A percentile compares a stretch with the other conserved stretches of the same genome.
phyloP scores from a whole-genome alignment of 1,284 basidiomycete species.

The Malassezia equina region DNA sequence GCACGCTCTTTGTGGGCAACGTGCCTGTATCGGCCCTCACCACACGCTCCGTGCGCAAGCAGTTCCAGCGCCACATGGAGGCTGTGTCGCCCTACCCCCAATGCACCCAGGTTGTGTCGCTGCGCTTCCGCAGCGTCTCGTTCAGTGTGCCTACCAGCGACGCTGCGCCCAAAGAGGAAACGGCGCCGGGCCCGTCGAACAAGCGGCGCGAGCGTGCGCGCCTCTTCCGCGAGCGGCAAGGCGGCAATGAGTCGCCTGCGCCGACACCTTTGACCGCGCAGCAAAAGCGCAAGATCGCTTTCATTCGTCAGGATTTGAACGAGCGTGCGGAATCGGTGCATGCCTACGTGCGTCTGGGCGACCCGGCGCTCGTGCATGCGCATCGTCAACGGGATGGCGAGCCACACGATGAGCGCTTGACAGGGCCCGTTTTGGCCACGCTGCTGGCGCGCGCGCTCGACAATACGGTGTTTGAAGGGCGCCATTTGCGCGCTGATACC shows the following conservation, averaged over 20 bases:
- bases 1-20: constrained; percentile 91
- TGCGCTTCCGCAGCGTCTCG: constrained; percentile 48
- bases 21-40: constrained; percentile 66
- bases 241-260: constrained; percentile 25
- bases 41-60: constrained; percentile 55
- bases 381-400: neutral
- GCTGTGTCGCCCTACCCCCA: constrained; percentile 32
- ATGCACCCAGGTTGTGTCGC: constrained; percentile 24
- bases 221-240: constrained; percentile 57
- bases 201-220: constrained; percentile 52
- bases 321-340: constrained; percentile 37
- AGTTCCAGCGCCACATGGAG: constrained; percentile 47
- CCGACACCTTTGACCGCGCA: constrained; percentile 60
- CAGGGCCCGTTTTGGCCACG: constrained; percentile 56
- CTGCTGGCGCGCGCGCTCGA: constrained; percentile 60
- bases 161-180: constrained; percentile 16
- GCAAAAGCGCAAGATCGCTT: constrained; percentile 88
- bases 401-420: constrained; percentile 21
- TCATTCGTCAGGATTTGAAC: constrained; percentile 68
- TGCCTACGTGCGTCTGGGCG: constrained; percentile 41
- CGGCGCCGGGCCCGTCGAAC: constrained; percentile 29
- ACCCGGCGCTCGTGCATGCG: constrained; percentile 20
- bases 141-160: constrained; percentile 44
- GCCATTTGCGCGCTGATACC: constrained; percentile 43
- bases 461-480: constrained; percentile 63